A percentile compares a stretch with the other conserved stretches of the same genome.
Conservation (phyloP, 257 asterid species). For the Petunia axillaris region DNA sequence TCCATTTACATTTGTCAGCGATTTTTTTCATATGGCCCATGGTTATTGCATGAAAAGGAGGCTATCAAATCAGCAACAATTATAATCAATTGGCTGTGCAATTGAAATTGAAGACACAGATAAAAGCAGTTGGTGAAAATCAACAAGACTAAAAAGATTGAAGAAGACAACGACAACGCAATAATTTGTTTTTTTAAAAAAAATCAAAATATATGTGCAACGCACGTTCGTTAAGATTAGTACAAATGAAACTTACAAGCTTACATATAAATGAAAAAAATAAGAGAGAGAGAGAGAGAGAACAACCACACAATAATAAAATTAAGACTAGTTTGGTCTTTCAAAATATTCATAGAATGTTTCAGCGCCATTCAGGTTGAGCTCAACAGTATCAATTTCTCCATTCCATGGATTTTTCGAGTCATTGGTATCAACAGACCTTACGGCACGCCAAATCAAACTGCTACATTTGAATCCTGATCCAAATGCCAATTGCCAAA, state of each 20-base stretch:
- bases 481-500: constrained; percentile 31
- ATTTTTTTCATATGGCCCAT: too few relatives aligned
- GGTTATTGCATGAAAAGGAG: too few relatives aligned
- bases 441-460: constrained; percentile 28
- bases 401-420: constrained; percentile 29
- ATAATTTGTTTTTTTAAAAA: too few relatives aligned
- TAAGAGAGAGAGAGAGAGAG: too few relatives aligned
- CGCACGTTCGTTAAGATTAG: not conserved
- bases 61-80: too few relatives aligned
- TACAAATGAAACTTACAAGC: not conserved
- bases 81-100: too few relatives aligned
- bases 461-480: constrained; percentile 34
- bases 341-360: not conserved
- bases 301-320: not conserved
- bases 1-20: too few relatives aligned
- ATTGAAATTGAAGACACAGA: too few relatives aligned
- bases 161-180: too few relatives aligned
- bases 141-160: too few relatives aligned
- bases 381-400: constrained; percentile 15
- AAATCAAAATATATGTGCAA: not conserved
- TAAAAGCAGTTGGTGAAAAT: too few relatives aligned
- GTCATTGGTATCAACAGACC: constrained; percentile 15
- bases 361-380: not conserved
- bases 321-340: not conserved
- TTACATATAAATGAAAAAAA: too few relatives aligned